Conservation (phyloP, 305 asterid species). For the Ilex paraguariensis region DNA sequence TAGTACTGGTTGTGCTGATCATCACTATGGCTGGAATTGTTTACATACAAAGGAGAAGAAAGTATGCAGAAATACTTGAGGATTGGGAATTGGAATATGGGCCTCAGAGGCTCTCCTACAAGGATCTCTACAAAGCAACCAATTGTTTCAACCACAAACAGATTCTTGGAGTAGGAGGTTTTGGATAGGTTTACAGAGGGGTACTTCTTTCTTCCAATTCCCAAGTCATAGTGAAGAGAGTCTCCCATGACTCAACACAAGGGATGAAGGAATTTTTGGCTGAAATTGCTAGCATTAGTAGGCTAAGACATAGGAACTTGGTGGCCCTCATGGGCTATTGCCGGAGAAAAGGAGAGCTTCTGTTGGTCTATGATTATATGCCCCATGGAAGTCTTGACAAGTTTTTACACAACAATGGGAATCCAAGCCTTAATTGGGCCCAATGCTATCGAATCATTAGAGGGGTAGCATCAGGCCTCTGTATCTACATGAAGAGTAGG, state of each 20-base stretch:
- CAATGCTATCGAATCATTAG: neutral
- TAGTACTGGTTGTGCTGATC: neutral
- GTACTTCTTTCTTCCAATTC: neutral
- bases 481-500: conserved; percentile 4
- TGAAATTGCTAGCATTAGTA: conserved; percentile 2
- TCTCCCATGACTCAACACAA: neutral
- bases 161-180: conserved; percentile 1
- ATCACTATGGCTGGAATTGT: neutral
- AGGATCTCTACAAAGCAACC: conserved; percentile 4
- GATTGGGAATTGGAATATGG: conserved; percentile 6
- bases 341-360: conserved; percentile 2
- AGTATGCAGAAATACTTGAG: too few relatives aligned
- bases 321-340: conserved; percentile 1
- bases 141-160: neutral
- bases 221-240: neutral
- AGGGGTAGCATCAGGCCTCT: neutral
- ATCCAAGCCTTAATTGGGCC: neutral
- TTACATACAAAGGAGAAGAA: neutral
- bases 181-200: conserved; percentile 3
- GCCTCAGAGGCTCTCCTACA: conserved; percentile 5
- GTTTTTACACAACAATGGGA: neutral
- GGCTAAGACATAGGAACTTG: conserved; percentile 6
- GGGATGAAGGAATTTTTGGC: conserved; percentile 5
- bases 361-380: too few relatives aligned
- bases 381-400: too few relatives aligned